Evolutionary conservation across 495 filamentous ascomycete genomes (phyloP), one percentile per base, ranked within the genome.

Genomic region (Trichoderma parareesei): DNA sequence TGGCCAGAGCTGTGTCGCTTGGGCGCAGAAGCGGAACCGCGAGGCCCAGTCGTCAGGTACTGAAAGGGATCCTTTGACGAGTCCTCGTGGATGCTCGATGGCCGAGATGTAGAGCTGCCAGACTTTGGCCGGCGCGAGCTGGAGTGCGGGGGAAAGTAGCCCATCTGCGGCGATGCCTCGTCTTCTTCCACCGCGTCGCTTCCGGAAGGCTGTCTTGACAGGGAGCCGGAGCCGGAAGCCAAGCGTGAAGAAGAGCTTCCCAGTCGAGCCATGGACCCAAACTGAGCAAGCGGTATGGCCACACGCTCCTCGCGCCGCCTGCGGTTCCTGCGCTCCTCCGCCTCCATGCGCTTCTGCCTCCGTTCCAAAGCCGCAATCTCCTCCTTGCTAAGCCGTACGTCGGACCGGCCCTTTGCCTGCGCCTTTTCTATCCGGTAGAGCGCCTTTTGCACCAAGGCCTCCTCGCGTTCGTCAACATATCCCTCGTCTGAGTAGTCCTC

Each of bases 291-390:
- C 18, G 73, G 77, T 10, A 82, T 69, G 9, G 76, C 75, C 57
- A 80, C 71, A 38, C 79, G 72, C 43, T 73, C 67, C 38, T 78
- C 72, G 43, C 71, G 75, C 62, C 72, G 70, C 63, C 71, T 76
- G 61, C 61, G 61, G 14, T 63, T 44, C 27, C 61, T 43, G 48
- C 69, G 70, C 65, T 73, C 71, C 53, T 78, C 76, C 27, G 78
- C 79, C 65, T 85, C 78, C 70, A 84, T 75, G 63, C 87, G 82
- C 72, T 85, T 84, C 60, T 88, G 84, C 57, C 78, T 72, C 64
- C 78, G 75, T 71, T 93, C 87, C 60, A 93, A 75, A 42, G 91
- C 91, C 46, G 88, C 88, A 66, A 92, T 74, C 71, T 94, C 91
- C 38, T 85, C 82, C 68, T 87, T 82, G 64, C 83, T 88, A 63